These are phyloP conservation scores for Dictyostelium capitatum DNA, from an alignment of 78 protist species.

Conservation along the genomic window DNA sequence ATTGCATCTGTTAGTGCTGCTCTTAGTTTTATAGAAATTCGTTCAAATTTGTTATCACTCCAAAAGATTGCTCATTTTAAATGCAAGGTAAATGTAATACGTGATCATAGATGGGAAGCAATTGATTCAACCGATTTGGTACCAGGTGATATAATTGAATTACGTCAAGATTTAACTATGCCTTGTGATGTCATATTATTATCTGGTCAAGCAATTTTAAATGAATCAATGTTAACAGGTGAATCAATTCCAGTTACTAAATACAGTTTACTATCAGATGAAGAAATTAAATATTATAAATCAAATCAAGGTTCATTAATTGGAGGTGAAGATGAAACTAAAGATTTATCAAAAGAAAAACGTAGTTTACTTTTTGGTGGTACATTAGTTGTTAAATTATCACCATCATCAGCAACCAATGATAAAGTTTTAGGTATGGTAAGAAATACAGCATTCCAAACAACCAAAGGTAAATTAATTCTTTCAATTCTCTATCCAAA, in stretches of 20 bases:
- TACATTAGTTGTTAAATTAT: slow-evolving; percentile 21
- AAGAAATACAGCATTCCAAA: slow-evolving; percentile 75
- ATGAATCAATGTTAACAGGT: slow-evolving; percentile 99
- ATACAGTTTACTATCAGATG: slow-evolving; percentile 34
- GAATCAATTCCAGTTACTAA: slow-evolving; percentile 93
- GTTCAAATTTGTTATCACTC: slow-evolving; percentile 46
- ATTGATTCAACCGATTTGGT: background rate
- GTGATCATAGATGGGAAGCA: slow-evolving; percentile 24
- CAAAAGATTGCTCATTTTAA: slow-evolving; percentile 48
- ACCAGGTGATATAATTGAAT: slow-evolving; percentile 71
- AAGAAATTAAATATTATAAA: background rate
- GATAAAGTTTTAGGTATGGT: slow-evolving; percentile 44
- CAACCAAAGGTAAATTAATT: slow-evolving; percentile 90
- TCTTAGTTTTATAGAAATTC: slow-evolving; percentile 16
- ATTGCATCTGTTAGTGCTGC: slow-evolving; percentile 85
- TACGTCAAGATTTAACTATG: slow-evolving; percentile 25
- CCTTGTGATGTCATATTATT: slow-evolving; percentile 95
- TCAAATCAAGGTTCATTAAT: background rate
- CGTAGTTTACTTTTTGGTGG: slow-evolving; percentile 47
- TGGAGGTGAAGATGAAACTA: background rate
- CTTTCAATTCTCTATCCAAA: slow-evolving; percentile 88
- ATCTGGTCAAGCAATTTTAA: slow-evolving; percentile 92
- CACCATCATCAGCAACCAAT: background rate
- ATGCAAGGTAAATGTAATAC: slow-evolving; percentile 29
- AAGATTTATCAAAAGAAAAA: slow-evolving; percentile 27